These are phyloP conservation scores for Tolypocladium tropicale DNA, from an alignment of 2,329 filamentous ascomycete species.

Conservation along the genomic window DNA sequence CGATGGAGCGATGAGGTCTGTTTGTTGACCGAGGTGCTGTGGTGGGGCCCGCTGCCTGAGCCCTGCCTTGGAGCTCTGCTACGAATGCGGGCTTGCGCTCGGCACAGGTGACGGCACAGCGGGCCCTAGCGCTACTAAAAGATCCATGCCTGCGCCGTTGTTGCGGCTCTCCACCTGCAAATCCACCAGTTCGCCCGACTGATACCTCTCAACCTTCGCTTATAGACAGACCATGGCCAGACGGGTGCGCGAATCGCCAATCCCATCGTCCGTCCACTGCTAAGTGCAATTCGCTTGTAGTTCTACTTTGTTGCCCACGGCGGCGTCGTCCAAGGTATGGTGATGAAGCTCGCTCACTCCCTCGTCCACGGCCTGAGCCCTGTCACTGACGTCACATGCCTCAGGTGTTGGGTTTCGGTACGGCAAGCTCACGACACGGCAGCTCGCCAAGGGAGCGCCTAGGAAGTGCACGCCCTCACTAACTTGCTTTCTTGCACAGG, in stretches of 20 bases:
- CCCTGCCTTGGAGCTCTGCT: too few species aligned
- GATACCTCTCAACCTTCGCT: not conserved
- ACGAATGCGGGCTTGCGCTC: too few species aligned
- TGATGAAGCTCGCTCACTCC: not conserved
- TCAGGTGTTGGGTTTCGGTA: slow-evolving; percentile 49
- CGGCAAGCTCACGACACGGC: not conserved
- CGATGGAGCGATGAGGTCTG: not conserved
- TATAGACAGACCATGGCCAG: slow-evolving; percentile 15
- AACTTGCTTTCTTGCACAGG: slow-evolving; percentile 16
- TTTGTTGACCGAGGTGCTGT: not conserved
- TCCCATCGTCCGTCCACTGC: not conserved
- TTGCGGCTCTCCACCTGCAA: not conserved
- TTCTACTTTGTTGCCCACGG: slow-evolving; percentile 57
- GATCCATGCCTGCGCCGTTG: not conserved
- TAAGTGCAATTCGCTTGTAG: slow-evolving; percentile 20
- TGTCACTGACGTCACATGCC: not conserved
- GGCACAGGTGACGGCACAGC: not conserved
- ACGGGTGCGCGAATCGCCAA: slow-evolving; percentile 15
- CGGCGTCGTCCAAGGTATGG: slow-evolving; percentile 55
- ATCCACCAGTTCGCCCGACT: too few species aligned
- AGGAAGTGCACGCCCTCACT: too few species aligned
- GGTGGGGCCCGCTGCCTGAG: too few species aligned
- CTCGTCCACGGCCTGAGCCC: not conserved
- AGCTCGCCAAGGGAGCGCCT: too few species aligned
- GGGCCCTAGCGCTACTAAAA: not conserved